Evolutionary conservation across 116 monocot species (phyloP).

Genomic region (Posidonia oceanica): DNA sequence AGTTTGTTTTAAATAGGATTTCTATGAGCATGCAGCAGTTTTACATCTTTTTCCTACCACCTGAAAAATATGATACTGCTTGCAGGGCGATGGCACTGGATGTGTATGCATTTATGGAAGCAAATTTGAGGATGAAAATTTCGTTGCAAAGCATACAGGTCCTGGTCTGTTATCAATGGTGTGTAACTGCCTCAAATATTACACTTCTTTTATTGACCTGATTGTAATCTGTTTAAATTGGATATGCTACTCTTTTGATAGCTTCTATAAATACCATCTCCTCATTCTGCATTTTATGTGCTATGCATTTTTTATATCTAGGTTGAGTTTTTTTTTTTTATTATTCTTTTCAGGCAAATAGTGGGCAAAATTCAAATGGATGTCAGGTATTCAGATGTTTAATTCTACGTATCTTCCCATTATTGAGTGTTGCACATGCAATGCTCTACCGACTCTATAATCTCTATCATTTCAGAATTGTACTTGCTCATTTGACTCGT

Average conservation of each 20-base stretch:
- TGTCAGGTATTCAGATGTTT: conserved; percentile 51
- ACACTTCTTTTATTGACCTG: no score
- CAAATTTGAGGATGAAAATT: conserved; percentile 98
- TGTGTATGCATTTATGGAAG: conserved; percentile 88
- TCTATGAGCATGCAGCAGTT: no score
- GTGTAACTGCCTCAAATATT: conserved; percentile 7
- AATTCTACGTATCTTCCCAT: background rate
- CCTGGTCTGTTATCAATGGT: conserved; percentile 96
- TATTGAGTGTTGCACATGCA: background rate
- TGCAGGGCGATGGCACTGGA: conserved; percentile 95
- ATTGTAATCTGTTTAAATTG: background rate
- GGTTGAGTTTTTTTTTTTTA: conserved; percentile 6
- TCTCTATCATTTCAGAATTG: background rate
- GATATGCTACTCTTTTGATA: background rate
- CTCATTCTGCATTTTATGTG: no score
- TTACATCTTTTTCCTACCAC: background rate
- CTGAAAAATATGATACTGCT: conserved; percentile 6
- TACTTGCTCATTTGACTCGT: background rate
- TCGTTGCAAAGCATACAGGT: conserved; percentile 94
- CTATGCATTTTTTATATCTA: background rate
- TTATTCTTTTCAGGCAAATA: conserved; percentile 74
- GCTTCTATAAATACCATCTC: no score
- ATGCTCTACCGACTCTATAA: background rate
- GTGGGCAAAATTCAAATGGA: conserved; percentile 77
- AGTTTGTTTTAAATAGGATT: no score